Percentiles rank a stretch among this genome's conserved stretches.
These are phyloP conservation scores for Vigna angularis DNA, from an alignment of 306 rosid genomes.

Conservation along the genomic window DNA sequence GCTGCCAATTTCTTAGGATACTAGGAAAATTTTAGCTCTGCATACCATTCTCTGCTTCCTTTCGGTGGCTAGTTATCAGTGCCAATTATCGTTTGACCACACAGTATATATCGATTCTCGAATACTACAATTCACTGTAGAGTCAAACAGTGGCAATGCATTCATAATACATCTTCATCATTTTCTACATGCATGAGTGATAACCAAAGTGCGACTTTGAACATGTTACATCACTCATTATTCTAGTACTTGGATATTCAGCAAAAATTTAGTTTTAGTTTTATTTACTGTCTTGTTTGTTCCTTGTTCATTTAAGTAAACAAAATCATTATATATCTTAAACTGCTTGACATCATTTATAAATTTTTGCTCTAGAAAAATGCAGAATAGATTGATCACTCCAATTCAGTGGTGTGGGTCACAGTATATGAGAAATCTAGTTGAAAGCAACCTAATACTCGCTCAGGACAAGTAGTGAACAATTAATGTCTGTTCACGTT, in stretches of 20 bases:
- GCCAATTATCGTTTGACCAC: conserved; percentile 33
- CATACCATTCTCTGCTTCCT: conserved; percentile 34
- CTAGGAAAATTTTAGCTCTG: background rate
- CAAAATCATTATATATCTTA: background rate
- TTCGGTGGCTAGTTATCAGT: conserved; percentile 47
- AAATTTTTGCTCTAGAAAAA: background rate
- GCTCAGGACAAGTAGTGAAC: conserved; percentile 7
- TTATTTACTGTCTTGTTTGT: background rate
- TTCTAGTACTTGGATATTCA: background rate
- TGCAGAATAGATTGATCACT: background rate
- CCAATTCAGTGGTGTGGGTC: conserved; percentile 24
- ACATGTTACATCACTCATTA: background rate
- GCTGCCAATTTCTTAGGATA: conserved; percentile 20
- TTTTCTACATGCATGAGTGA: conserved; percentile 4
- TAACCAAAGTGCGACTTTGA: conserved; percentile 3
- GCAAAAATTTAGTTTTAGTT: background rate
- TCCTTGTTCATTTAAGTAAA: background rate
- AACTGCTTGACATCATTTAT: background rate
- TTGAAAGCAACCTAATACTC: conserved; percentile 33
- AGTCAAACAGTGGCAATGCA: conserved; percentile 33
- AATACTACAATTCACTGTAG: conserved; percentile 4
- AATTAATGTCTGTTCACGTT: conserved; percentile 33
- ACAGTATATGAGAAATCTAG: conserved; percentile 37
- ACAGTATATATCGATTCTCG: conserved; percentile 11
- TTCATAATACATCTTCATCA: background rate